These are phyloP conservation scores for Nitzschia putrida DNA, from an alignment of 108 stramenopile genomes.

Conservation along the genomic window DNA sequence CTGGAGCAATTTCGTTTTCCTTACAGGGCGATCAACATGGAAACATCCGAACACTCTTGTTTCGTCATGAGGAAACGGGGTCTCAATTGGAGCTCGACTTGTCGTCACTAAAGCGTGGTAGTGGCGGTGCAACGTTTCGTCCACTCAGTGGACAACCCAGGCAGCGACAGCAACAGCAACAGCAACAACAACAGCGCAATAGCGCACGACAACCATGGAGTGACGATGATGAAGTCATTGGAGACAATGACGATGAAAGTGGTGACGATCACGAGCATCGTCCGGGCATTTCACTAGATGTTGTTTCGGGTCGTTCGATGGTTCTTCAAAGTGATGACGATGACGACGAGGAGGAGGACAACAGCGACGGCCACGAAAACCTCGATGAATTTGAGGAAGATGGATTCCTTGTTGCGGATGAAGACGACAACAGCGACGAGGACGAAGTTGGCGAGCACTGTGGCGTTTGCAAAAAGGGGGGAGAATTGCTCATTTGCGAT, in stretches of 20 bases:
- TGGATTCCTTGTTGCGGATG: slow-evolving; percentile 48
- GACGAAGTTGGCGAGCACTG: slow-evolving; percentile 45
- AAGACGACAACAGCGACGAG: slow-evolving; percentile 19
- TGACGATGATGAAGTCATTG: slow-evolving; percentile 16
- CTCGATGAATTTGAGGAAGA: slow-evolving; percentile 60
- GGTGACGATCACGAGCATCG: slow-evolving; percentile 11
- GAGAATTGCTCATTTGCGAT: slow-evolving; percentile 70
- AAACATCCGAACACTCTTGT: slow-evolving; percentile 24
- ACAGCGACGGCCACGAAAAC: slow-evolving; percentile 45
- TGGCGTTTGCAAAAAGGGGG: slow-evolving; percentile 49
- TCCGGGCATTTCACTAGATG: background rate
- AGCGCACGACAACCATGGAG: background rate
- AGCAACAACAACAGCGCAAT: background rate
- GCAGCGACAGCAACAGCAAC: slow-evolving; percentile 3
- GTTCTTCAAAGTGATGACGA: background rate
- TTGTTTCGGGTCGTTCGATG: background rate
- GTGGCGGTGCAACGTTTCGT: slow-evolving; percentile 27
- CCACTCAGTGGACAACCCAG: background rate
- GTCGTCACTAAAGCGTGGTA: slow-evolving; percentile 18
- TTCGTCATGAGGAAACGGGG: slow-evolving; percentile 60
- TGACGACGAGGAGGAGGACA: slow-evolving; percentile 31
- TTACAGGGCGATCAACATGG: background rate
- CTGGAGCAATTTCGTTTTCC: slow-evolving; percentile 1
- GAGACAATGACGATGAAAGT: slow-evolving; percentile 9
- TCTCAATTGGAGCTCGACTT: slow-evolving; percentile 52